A percentile compares a stretch with the other conserved stretches of the same genome.
phyloP scores from a whole-genome alignment of 2,329 filamentous ascomycete genomes.

The Fusarium sp. region DNA sequence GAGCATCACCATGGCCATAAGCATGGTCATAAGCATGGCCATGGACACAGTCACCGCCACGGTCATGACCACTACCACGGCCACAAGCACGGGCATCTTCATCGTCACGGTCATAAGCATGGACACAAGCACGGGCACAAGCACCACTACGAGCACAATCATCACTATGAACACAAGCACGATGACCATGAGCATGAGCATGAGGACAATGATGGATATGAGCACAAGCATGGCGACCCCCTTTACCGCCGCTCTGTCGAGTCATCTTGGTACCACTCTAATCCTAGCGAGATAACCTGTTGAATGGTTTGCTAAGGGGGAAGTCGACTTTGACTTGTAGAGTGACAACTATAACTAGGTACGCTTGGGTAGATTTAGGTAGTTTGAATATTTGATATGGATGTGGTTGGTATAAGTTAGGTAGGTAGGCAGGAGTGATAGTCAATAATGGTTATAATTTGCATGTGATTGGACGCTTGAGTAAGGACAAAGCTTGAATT shows the following conservation, averaged over 20 bases:
- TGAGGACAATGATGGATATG: background rate
- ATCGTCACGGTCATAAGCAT: constrained; percentile 12
- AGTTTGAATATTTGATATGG: background rate
- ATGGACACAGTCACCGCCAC: background rate
- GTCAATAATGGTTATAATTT: background rate
- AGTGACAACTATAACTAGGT: no score
- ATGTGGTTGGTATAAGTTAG: background rate
- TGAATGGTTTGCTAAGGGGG: no score
- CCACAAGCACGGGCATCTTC: constrained; percentile 13
- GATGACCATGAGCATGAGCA: background rate
- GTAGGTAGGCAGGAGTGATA: background rate
- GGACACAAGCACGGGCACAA: constrained; percentile 12
- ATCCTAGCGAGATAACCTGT: no score
- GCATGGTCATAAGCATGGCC: constrained; percentile 1
- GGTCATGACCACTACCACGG: constrained; percentile 2
- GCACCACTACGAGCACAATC: constrained; percentile 10
- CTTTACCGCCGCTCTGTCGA: constrained; percentile 2
- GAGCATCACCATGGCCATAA: constrained; percentile 12
- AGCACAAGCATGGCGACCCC: constrained; percentile 1
- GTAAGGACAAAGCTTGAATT: background rate
- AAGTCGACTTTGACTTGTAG: background rate
- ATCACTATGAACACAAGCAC: constrained; percentile 2
- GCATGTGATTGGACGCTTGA: constrained; percentile 22
- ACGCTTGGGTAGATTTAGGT: no score
- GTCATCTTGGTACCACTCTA: no score